A percentile compares a stretch with the other conserved stretches of the same genome.
Conservation (phyloP, 495 filamentous ascomycete genomes). For the Podospora conica region DNA sequence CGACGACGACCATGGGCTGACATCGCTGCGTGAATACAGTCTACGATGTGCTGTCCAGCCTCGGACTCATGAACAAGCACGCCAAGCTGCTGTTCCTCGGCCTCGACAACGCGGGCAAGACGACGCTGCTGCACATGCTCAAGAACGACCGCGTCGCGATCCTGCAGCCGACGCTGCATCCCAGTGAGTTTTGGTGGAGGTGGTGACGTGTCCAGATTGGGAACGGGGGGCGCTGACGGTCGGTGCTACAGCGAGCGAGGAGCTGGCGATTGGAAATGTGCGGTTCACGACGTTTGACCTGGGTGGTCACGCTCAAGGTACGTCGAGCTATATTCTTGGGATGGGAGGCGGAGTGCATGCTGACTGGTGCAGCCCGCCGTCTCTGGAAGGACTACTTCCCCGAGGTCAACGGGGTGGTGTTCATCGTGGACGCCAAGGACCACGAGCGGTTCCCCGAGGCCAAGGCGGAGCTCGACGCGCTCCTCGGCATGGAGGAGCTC, state of each 20-base stretch:
- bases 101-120: conserved; percentile 97
- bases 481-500: conserved; percentile 88
- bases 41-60: conserved; percentile 82
- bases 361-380: conserved; percentile 62
- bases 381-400: conserved; percentile 99
- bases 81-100: conserved; percentile 90
- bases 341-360: not conserved
- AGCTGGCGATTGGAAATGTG: conserved; percentile 92
- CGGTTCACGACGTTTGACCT: conserved; percentile 97
- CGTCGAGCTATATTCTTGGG: conserved; percentile 18
- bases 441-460: conserved; percentile 87
- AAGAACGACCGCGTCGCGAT: conserved; percentile 97
- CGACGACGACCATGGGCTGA: conserved; percentile 16
- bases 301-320: conserved; percentile 94
- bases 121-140: conserved; percentile 84
- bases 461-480: conserved; percentile 92
- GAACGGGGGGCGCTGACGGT: conserved; percentile 18
- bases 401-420: conserved; percentile 95
- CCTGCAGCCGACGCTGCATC: conserved; percentile 82
- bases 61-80: conserved; percentile 95
- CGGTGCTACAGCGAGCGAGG: conserved; percentile 67
- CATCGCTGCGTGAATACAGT: conserved; percentile 48
- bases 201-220: conserved; percentile 10
- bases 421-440: conserved; percentile 96
- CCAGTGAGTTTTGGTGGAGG: conserved; percentile 51